Conservation (phyloP, 176 grass and related monocot genomes). For the Hsuehochloa calcarea region DNA sequence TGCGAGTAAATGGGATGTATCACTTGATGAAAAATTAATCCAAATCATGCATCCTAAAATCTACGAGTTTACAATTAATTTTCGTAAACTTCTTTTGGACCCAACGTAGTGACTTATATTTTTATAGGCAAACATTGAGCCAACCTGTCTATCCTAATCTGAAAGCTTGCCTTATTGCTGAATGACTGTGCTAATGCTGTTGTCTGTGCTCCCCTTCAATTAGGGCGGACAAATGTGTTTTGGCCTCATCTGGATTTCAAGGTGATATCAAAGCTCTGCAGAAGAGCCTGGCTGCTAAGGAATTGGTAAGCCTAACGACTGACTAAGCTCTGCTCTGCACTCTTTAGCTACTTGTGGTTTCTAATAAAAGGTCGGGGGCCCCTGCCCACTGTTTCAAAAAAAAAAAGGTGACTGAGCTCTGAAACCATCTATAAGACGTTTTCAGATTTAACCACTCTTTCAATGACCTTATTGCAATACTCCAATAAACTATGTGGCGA, state of each 20-base stretch:
- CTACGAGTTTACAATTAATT: not conserved
- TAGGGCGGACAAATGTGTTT: conserved; percentile 70
- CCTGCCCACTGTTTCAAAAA: no score
- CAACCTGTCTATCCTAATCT: not conserved
- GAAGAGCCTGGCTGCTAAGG: conserved; percentile 71
- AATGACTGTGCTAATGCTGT: not conserved
- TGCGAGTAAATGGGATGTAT: not conserved
- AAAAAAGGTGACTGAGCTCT: not conserved
- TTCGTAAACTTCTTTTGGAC: not conserved
- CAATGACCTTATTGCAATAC: not conserved
- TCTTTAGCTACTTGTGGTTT: no score
- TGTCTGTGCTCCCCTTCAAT: not conserved
- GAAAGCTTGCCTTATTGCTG: not conserved
- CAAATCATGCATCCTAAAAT: not conserved
- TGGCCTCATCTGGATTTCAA: conserved; percentile 92
- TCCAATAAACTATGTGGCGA: not conserved
- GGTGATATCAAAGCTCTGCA: conserved; percentile 84
- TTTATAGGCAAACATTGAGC: not conserved
- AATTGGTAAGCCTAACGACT: conserved; percentile 49
- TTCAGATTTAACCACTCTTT: not conserved
- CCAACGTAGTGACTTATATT: not conserved
- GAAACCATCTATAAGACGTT: not conserved
- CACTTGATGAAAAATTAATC: not conserved
- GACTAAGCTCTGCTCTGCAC: not conserved
- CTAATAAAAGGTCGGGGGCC: no score